These are phyloP conservation scores for Geotrichum siamense DNA, from an alignment of 1,139 yeast species.

Conservation along the genomic window DNA sequence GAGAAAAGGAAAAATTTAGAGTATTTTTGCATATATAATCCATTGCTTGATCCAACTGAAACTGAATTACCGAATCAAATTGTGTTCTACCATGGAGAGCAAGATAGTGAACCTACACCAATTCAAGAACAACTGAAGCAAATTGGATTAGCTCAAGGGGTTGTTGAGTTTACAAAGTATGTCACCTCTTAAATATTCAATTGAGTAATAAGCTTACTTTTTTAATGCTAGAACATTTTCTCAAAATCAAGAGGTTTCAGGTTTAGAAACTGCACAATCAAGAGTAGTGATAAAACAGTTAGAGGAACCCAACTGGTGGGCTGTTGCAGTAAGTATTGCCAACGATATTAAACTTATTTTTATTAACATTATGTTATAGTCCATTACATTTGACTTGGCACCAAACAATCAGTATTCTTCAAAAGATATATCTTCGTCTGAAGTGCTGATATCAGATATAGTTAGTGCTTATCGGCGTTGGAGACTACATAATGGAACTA, in stretches of 20 bases:
- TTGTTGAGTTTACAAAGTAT: constrained; percentile 26
- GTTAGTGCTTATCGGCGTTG: constrained; percentile 27
- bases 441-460: constrained; percentile 25
- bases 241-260: constrained; percentile 24
- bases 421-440: constrained; percentile 22
- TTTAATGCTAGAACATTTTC: constrained; percentile 23
- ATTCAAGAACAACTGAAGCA: constrained; percentile 25
- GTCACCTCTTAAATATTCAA: not conserved
- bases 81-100: constrained; percentile 25
- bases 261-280: constrained; percentile 26
- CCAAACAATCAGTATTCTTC: constrained; percentile 17
- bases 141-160: constrained; percentile 32
- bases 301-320: constrained; percentile 29
- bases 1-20: constrained; percentile 18
- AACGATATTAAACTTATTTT: not conserved
- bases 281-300: constrained; percentile 25
- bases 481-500: constrained; percentile 28
- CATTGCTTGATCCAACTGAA: constrained; percentile 27
- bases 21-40: constrained; percentile 31
- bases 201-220: not conserved
- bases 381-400: constrained; percentile 16
- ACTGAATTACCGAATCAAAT: constrained; percentile 27
- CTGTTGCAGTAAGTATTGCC: constrained; percentile 23
- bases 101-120: constrained; percentile 19
- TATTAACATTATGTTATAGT: constrained; percentile 8